A percentile compares a stretch with the other conserved stretches of the same genome.
Conservation (phyloP, 495 filamentous ascomycete species). For the Xylaria telfairii region DNA sequence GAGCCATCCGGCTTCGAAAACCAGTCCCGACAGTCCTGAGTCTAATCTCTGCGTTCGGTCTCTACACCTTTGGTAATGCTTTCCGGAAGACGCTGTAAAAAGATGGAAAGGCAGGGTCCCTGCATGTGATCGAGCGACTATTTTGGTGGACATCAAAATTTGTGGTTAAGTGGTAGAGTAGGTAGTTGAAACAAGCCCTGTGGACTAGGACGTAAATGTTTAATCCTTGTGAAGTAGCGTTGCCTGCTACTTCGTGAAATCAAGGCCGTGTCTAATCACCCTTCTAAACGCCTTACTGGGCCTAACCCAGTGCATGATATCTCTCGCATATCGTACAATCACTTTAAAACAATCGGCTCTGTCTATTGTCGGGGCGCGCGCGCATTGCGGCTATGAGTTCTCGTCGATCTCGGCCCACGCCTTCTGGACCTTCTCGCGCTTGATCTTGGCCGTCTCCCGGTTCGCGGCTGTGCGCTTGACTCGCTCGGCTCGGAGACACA, state of each 20-base stretch:
- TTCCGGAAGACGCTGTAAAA: conserved; percentile 47
- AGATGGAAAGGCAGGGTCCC: conserved; percentile 7
- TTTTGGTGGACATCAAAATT: background rate
- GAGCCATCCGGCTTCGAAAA: conserved; percentile 81
- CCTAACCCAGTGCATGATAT: conserved; percentile 1
- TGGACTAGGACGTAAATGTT: background rate
- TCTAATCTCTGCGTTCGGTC: conserved; percentile 63
- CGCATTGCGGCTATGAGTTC: conserved; percentile 46
- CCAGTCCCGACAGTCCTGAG: conserved; percentile 77
- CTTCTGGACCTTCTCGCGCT: conserved; percentile 69
- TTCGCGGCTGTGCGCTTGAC: conserved; percentile 77
- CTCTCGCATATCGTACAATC: background rate
- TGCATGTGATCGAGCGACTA: background rate
- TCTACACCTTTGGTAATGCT: conserved; percentile 66
- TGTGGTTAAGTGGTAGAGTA: background rate
- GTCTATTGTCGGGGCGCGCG: background rate
- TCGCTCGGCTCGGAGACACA: conserved; percentile 81
- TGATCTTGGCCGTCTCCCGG: conserved; percentile 71
- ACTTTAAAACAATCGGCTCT: background rate
- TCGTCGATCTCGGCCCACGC: conserved; percentile 85
- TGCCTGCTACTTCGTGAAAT: background rate
- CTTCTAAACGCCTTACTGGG: conserved; percentile 18
- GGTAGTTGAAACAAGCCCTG: background rate
- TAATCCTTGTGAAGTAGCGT: background rate
- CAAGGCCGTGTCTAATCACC: background rate